Evolutionary conservation across 2,329 filamentous ascomycete species (phyloP).

Genomic region (Neonectria sp.): DNA sequence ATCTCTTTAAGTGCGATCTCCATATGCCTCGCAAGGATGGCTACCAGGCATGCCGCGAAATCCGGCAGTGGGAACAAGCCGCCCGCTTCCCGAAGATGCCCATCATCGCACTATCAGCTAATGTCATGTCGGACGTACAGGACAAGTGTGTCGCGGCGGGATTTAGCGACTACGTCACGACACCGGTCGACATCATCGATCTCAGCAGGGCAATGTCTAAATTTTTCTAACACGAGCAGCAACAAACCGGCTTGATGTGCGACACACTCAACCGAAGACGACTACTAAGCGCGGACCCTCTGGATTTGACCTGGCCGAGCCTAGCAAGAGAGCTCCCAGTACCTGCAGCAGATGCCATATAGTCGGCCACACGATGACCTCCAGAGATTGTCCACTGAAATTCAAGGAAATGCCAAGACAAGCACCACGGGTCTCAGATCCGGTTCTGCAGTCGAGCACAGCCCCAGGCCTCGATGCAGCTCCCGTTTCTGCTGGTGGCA

Average conservation of each 20-base stretch:
- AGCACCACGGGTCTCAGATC: no score
- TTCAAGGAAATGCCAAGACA: no score
- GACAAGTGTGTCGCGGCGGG: conserved; percentile 86
- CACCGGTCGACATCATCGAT: conserved; percentile 89
- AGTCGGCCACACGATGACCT: no score
- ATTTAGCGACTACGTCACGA: conserved; percentile 90
- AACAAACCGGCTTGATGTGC: neutral
- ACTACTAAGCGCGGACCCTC: no score
- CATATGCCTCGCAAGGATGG: conserved; percentile 94
- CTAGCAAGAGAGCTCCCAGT: no score
- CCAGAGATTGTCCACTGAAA: no score
- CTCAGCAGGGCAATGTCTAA: conserved; percentile 80
- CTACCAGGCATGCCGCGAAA: conserved; percentile 87
- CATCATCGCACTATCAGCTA: conserved; percentile 88
- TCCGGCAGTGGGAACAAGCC: conserved; percentile 81
- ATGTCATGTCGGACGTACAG: conserved; percentile 89
- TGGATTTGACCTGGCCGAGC: no score
- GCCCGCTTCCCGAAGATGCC: conserved; percentile 72
- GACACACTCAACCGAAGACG: no score
- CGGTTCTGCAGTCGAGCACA: no score
- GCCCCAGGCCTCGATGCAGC: no score
- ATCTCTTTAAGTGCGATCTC: conserved; percentile 77
- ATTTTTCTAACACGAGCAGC: conserved; percentile 63
- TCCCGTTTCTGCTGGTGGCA: no score
- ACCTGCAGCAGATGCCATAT: no score